Evolutionary conservation across 768 basidiomycete genomes (phyloP), one percentile per base, ranked within the genome.

Genomic region (Boletus insuetus): DNA sequence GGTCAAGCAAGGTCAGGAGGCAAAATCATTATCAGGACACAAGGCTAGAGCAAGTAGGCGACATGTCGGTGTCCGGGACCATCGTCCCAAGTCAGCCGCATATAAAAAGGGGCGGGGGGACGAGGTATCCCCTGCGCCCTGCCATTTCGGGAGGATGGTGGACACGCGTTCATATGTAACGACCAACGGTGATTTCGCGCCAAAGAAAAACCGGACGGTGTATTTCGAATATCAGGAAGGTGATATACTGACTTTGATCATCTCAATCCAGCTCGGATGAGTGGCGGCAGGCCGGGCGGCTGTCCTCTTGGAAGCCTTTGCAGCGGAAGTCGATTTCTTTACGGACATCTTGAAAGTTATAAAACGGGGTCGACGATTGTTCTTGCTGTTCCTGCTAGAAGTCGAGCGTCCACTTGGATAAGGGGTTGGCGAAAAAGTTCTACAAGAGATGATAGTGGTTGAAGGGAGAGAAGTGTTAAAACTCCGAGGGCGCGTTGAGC

Each of bases 241-340:
- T 34, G 32, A 45, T 55, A 35, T 60, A 61, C 78, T 68, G 64
- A 87, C 88, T 79, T 89, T 89, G 71, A 91, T 89, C 88, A 91
- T 91, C 52, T 90, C 87, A 54, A 84, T 76, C 87, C 87, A 89
- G 56, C 78, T 70, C 16, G 78, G 78, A 61, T 80, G 78, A 46
- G 57, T 55, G 20, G 64, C 40, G 29, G 46, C 54, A 53, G 76
- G 65, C 45, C 74, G 74, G 51, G 75, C 58, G 56, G 61, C 59
- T 51, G 50, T 51, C 56, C 56, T 73, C 67, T 64, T 69, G 46
- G 76, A 62, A 19, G 76, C 69, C 72, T 80, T 83, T 68, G 79
- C 70, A 46, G 74, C 59, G 50, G 68, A 61, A 52, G 77, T 66
- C 35, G 79, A 60, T 68, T 83, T 85, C 74, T 78, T 82, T 39